phyloP scores from a whole-genome alignment of 75 land plant species.

The Picea glauca region DNA sequence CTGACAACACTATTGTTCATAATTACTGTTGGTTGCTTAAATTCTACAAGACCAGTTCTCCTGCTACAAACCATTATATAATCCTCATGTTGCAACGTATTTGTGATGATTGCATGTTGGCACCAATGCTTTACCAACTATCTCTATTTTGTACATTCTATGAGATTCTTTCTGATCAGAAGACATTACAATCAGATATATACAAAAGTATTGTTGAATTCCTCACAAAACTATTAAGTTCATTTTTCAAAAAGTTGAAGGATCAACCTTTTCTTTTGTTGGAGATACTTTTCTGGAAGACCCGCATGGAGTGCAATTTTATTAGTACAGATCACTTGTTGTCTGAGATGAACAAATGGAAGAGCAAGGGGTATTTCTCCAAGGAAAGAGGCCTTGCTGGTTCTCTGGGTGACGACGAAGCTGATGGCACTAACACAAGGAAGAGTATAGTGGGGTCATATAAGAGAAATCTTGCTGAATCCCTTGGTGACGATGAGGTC shows the following conservation, averaged over 20 bases:
- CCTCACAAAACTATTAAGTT: conserved; percentile 56
- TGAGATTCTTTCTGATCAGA: conserved; percentile 67
- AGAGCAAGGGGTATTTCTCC: conserved; percentile 9
- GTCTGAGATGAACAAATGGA: conserved; percentile 30
- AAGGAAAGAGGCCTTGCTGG: conserved; percentile 13
- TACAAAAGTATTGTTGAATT: conserved; percentile 61
- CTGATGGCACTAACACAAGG: conserved; percentile 20
- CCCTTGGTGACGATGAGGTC: conserved; percentile 68
- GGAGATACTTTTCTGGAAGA: conserved; percentile 89
- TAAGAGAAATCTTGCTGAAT: conserved; percentile 55
- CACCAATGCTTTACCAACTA: conserved; percentile 91
- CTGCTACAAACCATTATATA: conserved; percentile 71
- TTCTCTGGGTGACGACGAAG: conserved; percentile 21
- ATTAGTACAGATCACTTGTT: conserved; percentile 56
- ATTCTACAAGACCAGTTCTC: conserved; percentile 68
- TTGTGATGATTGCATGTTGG: conserved; percentile 73
- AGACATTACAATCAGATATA: conserved; percentile 48
- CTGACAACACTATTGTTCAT: conserved; percentile 48
- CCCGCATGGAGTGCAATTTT: conserved; percentile 67
- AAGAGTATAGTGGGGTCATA: not conserved
- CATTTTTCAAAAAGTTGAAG: conserved; percentile 68
- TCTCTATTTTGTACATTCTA: conserved; percentile 67
- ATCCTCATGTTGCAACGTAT: conserved; percentile 69
- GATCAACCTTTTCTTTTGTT: conserved; percentile 81
- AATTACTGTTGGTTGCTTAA: conserved; percentile 92